Evolutionary conservation across 2,329 filamentous ascomycete genomes (phyloP).

Genomic region (Cladosporium phlei): DNA sequence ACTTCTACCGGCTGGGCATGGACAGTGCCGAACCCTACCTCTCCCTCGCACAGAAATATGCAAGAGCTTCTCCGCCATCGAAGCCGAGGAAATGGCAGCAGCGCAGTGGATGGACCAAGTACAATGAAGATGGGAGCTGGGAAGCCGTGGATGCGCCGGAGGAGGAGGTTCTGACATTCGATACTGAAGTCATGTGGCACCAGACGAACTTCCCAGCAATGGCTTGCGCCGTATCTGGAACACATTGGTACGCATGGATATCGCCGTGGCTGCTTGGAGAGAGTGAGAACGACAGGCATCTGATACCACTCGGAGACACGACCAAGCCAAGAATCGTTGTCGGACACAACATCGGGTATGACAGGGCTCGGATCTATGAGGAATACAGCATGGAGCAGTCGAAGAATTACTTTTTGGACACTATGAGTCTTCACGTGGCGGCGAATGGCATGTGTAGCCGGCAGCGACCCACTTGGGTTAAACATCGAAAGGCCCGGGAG

Average conservation of each 20-base stretch:
- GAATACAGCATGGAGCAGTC: constrained; percentile 84
- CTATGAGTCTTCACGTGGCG: constrained; percentile 96
- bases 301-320: constrained; percentile 82
- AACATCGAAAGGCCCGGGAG: constrained; percentile 85
- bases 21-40: constrained; percentile 85
- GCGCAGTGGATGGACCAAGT: constrained; percentile 91
- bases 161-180: constrained; percentile 80
- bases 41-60: constrained; percentile 68
- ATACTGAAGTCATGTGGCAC: constrained; percentile 96
- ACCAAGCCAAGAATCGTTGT: constrained; percentile 70
- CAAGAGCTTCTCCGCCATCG: constrained; percentile 53
- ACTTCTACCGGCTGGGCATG: constrained; percentile 82
- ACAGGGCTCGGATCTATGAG: constrained; percentile 79
- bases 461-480: constrained; percentile 96
- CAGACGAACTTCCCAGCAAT: constrained; percentile 89
- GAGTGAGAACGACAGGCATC: constrained; percentile 68
- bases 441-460: constrained; percentile 99
- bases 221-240: constrained; percentile 87
- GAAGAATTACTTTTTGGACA: constrained; percentile 84
- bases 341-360: constrained; percentile 94
- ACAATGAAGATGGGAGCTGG: constrained; percentile 66
- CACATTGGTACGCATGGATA: constrained; percentile 94
- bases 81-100: constrained; percentile 69
- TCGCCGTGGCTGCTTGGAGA: constrained; percentile 92
- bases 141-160: constrained; percentile 72